Percentiles rank a stretch among this genome's conserved stretches.
Conservation (phyloP, 805 yeast species). For the Yamadazyma nakazawae region DNA sequence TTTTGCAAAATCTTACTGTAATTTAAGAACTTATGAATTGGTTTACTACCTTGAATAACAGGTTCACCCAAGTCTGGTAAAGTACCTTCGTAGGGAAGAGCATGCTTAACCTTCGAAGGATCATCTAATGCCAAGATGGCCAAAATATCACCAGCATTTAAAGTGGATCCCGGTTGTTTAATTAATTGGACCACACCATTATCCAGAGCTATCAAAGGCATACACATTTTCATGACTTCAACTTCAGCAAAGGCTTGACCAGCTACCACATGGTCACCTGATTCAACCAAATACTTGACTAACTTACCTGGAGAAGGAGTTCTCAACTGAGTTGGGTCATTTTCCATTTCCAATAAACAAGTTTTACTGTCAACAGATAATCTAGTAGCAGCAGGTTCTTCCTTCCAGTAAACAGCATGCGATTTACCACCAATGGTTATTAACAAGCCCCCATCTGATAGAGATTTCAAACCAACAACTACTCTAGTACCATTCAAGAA, state of each 20-base stretch:
- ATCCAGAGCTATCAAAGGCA: slow-evolving; percentile 94
- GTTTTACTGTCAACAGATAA: slow-evolving; percentile 94
- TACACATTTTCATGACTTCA: slow-evolving; percentile 99
- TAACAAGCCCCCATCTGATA: slow-evolving; percentile 92
- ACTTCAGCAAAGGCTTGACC: slow-evolving; percentile 98
- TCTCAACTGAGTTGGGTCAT: slow-evolving; percentile 97
- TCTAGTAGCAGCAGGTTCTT: slow-evolving; percentile 94
- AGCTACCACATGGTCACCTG: slow-evolving; percentile 86
- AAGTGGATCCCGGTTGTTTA: slow-evolving; percentile 98
- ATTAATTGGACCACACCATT: slow-evolving; percentile 88
- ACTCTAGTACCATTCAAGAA: slow-evolving; percentile 92
- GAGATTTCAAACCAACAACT: slow-evolving; percentile 81
- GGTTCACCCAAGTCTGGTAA: slow-evolving; percentile 88
- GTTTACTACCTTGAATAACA: slow-evolving; percentile 75
- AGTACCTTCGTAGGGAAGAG: slow-evolving; percentile 91
- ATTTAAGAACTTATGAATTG: slow-evolving; percentile 67
- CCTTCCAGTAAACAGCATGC: slow-evolving; percentile 96
- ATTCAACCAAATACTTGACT: slow-evolving; percentile 88
- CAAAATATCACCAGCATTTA: slow-evolving; percentile 93
- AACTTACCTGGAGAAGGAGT: slow-evolving; percentile 99
- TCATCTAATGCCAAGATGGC: slow-evolving; percentile 94
- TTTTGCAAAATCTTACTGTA: slow-evolving; percentile 62
- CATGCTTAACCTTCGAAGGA: slow-evolving; percentile 96
- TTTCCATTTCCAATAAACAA: slow-evolving; percentile 89
- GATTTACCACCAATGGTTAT: slow-evolving; percentile 88